These are phyloP conservation scores for Geotrichum australiense DNA, from an alignment of 1,139 yeast species.

Conservation along the genomic window DNA sequence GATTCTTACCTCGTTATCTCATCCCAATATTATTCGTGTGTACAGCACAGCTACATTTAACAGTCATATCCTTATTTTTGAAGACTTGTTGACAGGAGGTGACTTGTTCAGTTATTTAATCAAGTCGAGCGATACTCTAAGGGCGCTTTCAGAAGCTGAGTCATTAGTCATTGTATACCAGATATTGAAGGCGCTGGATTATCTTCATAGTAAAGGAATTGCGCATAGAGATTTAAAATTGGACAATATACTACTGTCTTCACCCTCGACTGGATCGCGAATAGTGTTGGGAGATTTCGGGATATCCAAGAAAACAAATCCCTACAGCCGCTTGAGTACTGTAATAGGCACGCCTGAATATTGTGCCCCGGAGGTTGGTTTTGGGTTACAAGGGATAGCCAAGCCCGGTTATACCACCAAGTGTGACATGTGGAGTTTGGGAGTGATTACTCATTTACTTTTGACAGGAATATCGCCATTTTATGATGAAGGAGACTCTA, in stretches of 20 bases:
- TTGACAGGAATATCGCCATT: constrained; percentile 55
- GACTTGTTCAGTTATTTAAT: constrained; percentile 57
- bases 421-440: constrained; percentile 66
- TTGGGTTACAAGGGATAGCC: constrained; percentile 30
- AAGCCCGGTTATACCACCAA: constrained; percentile 44
- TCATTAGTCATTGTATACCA: constrained; percentile 50
- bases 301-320: constrained; percentile 36
- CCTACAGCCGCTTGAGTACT: constrained; percentile 38
- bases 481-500: constrained; percentile 41
- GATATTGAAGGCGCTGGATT: constrained; percentile 46
- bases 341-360: constrained; percentile 64
- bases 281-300: constrained; percentile 63
- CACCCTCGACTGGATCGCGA: constrained; percentile 47
- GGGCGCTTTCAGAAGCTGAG: constrained; percentile 48
- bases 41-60: constrained; percentile 19
- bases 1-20: constrained; percentile 16
- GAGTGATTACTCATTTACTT: constrained; percentile 51
- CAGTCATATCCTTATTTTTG: constrained; percentile 17
- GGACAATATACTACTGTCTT: constrained; percentile 49
- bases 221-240: constrained; percentile 52
- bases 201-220: constrained; percentile 45
- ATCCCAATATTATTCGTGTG: constrained; percentile 27
- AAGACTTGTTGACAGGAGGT: constrained; percentile 47
- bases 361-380: constrained; percentile 60
- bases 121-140: constrained; percentile 36